These are phyloP conservation scores for Paraphoma chrysanthemicola DNA, from an alignment of 2,329 filamentous ascomycete genomes.

Conservation along the genomic window DNA sequence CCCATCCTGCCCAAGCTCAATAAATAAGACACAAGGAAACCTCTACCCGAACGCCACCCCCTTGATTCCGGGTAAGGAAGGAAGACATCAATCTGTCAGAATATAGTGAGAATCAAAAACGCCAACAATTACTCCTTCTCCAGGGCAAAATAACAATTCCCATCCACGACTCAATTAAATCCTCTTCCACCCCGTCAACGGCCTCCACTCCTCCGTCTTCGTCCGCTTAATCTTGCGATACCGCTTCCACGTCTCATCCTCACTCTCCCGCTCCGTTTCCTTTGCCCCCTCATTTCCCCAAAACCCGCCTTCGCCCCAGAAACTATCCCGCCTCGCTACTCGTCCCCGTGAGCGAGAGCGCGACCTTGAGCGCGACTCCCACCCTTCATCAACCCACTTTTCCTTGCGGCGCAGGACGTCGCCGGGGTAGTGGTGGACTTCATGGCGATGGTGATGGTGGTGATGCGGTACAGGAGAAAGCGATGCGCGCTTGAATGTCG, in stretches of 20 bases:
- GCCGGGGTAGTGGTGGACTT: constrained; percentile 20
- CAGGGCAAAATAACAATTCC: not conserved
- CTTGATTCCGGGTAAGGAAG: not conserved
- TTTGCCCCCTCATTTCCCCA: constrained; percentile 17
- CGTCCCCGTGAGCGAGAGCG: constrained; percentile 12
- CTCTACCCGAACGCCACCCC: not conserved
- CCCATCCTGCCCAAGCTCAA: not conserved
- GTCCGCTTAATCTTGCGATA: constrained; percentile 36
- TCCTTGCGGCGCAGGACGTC: constrained; percentile 31
- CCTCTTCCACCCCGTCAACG: constrained; percentile 33
- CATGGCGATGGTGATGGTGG: constrained; percentile 12
- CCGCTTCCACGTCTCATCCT: constrained; percentile 29
- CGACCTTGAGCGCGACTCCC: constrained; percentile 32
- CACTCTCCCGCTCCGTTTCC: constrained; percentile 17
- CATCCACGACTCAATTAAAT: not conserved
- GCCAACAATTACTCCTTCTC: not conserved
- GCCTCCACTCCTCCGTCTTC: constrained; percentile 39
- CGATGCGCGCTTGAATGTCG: constrained; percentile 11
- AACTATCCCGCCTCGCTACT: constrained; percentile 7
- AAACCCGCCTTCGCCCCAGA: constrained; percentile 16
- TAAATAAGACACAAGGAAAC: not conserved
- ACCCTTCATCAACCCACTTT: constrained; percentile 34
- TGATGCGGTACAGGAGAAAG: constrained; percentile 18
- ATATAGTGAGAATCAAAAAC: not conserved
- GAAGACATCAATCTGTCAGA: not conserved